phyloP scores from a whole-genome alignment of 345 rosid genomes.

The Lepidium africanum region DNA sequence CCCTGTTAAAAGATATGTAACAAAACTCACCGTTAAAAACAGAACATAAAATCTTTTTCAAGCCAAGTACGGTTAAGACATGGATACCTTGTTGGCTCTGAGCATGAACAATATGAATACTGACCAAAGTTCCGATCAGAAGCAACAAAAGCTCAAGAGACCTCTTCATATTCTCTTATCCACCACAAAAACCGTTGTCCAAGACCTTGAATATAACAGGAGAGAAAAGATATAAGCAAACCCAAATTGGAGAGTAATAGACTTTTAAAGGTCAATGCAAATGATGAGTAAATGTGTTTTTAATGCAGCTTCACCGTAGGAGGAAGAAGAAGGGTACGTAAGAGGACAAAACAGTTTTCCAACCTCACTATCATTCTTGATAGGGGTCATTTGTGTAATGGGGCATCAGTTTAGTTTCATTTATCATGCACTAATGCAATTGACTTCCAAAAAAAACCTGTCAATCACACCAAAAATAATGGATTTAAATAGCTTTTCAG shows the following conservation, averaged over 20 bases:
- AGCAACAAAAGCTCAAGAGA: background rate
- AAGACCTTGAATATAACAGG: no score
- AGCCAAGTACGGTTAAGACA: background rate
- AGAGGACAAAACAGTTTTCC: background rate
- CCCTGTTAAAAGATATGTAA: slow-evolving; percentile 9
- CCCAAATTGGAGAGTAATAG: background rate
- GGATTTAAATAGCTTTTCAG: background rate
- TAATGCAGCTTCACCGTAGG: background rate
- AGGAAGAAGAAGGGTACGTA: background rate
- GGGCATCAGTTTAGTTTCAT: background rate
- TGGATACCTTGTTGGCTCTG: slow-evolving; percentile 31
- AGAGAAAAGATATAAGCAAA: background rate
- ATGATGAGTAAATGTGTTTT: background rate
- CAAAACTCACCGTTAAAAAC: background rate
- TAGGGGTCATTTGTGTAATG: background rate
- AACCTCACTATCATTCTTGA: background rate
- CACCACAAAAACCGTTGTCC: background rate
- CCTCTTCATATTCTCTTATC: slow-evolving; percentile 9
- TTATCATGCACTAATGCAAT: background rate
- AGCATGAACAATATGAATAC: slow-evolving; percentile 11
- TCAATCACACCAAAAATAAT: background rate
- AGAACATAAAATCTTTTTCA: background rate
- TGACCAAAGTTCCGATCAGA: background rate
- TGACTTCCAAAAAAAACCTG: background rate
- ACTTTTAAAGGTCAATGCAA: background rate